Evolutionary conservation across 2,329 filamentous ascomycete genomes (phyloP), one percentile per base, ranked within the genome.

Genomic region (Claviceps humidiphila): DNA sequence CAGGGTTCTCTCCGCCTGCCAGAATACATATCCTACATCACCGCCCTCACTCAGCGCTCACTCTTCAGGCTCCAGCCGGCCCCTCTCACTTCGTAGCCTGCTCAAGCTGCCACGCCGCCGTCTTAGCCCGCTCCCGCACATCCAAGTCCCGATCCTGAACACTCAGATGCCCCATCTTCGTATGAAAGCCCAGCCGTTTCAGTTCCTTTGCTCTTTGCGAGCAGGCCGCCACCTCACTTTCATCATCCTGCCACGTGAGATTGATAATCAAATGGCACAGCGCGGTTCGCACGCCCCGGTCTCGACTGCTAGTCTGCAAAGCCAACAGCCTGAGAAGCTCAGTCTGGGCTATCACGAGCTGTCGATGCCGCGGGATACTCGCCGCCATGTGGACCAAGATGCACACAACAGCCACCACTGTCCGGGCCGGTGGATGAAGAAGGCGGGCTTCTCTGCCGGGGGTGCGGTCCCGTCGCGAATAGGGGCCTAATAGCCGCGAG

Each of bases 371-470:
- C 3, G 89, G 82, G 13, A 83, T 74, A 57, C 88, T 88, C 9
- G 90, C 91, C 17, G 89, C 89, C 60, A 97, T 81, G 69, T 97
- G 89, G 14, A 93, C 84, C 48, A 97, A 75, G 53, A 96, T 83
- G 64, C 83, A 93, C 30, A 89, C 80, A 11, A 91, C 85, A 2
- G 87, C 78, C 60, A 80, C 78, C 50, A 96, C 77, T 56, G 96
- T 85, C 66, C 88, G 85, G 24, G 76, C 64, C 56, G 80, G 77
- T 8, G 79, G 76, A 54, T 80, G 74, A 9, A 82, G 64, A 30
- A 82, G 68, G 47, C 74, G 71, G 0, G 74, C 66, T 55, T 78
- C 75, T 17, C 62, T 58, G 6, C 65, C 63, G 17, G 57, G 49
- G 16, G 56, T 50, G 48, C 60, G 56, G 17, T 66, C 58, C 48